These are phyloP conservation scores for Whalleya microplaca DNA, from an alignment of 2,329 filamentous ascomycete species.

Conservation along the genomic window DNA sequence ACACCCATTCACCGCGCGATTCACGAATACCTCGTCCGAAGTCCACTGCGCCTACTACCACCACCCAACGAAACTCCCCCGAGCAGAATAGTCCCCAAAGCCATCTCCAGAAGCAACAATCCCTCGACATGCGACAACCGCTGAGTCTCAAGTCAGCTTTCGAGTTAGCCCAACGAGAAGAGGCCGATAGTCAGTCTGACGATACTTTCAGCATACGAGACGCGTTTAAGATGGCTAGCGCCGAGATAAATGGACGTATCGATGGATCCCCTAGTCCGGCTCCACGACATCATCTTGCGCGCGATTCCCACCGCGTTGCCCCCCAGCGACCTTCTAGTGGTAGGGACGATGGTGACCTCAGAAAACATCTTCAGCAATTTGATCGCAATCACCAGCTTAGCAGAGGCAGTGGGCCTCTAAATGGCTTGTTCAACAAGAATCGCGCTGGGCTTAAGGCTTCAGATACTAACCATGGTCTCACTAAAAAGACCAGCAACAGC, in stretches of 20 bases:
- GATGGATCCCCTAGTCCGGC: conserved; percentile 39
- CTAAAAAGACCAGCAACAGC: conserved; percentile 41
- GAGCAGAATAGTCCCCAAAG: conserved; percentile 7
- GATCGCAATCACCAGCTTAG: conserved; percentile 36
- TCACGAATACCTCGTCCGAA: conserved; percentile 35
- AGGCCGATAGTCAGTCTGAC: conserved; percentile 25
- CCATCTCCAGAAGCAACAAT: conserved; percentile 6
- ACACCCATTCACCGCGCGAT: conserved; percentile 26
- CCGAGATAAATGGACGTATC: conserved; percentile 31
- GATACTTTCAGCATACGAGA: conserved; percentile 29
- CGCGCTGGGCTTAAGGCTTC: conserved; percentile 41
- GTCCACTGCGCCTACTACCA: conserved; percentile 5
- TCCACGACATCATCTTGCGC: conserved; percentile 30
- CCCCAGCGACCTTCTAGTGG: conserved; percentile 26
- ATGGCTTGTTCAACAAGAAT: conserved; percentile 42
- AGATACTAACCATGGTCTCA: conserved; percentile 39
- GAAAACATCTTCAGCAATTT: conserved; percentile 34
- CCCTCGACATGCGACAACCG: conserved; percentile 34
- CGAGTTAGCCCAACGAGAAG: conserved; percentile 31
- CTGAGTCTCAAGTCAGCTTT: conserved; percentile 34
- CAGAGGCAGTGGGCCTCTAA: conserved; percentile 28
- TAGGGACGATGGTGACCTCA: conserved; percentile 38
- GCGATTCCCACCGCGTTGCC: conserved; percentile 21
- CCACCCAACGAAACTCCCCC: conserved; percentile 4
- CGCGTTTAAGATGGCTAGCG: conserved; percentile 35